A percentile compares a stretch with the other conserved stretches of the same genome.
Conservation (phyloP, 2,329 filamentous ascomycete genomes). For the Didymella segeticola region DNA sequence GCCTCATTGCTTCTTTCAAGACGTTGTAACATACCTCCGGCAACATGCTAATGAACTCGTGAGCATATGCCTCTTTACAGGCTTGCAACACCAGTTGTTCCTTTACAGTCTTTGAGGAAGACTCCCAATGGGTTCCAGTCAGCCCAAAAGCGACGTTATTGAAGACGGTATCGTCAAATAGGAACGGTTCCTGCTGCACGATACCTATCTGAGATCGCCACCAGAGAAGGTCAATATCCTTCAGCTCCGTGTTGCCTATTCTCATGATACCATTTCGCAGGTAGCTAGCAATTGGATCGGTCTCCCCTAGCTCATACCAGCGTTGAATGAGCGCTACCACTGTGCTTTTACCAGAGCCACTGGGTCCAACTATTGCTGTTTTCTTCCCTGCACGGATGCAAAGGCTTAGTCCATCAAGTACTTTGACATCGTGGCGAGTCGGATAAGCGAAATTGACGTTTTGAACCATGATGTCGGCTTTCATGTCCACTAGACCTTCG, state of each 20-base stretch:
- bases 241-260: constrained; percentile 63
- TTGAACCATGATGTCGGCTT: constrained; percentile 29
- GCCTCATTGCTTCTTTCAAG: not conserved
- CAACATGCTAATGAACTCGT: constrained; percentile 81
- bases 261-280: constrained; percentile 31
- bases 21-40: constrained; percentile 48
- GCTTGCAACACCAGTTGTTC: constrained; percentile 66
- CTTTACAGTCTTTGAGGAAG: constrained; percentile 59
- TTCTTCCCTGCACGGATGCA: constrained; percentile 86
- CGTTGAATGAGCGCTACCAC: constrained; percentile 88
- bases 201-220: constrained; percentile 87
- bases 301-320: constrained; percentile 72
- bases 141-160: constrained; percentile 89
- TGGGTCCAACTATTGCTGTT: constrained; percentile 89
- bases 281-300: constrained; percentile 22
- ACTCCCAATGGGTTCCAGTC: constrained; percentile 67
- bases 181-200: constrained; percentile 87
- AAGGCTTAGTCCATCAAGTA: constrained; percentile 82
- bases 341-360: constrained; percentile 90
- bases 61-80: constrained; percentile 85
- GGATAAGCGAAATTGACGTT: constrained; percentile 36
- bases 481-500: constrained; percentile 16
- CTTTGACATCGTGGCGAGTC: constrained; percentile 75
- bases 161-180: constrained; percentile 87
- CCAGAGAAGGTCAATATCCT: constrained; percentile 83